These are phyloP conservation scores for Gamarada debralockiae DNA, from an alignment of 495 filamentous ascomycete species.

Conservation along the genomic window DNA sequence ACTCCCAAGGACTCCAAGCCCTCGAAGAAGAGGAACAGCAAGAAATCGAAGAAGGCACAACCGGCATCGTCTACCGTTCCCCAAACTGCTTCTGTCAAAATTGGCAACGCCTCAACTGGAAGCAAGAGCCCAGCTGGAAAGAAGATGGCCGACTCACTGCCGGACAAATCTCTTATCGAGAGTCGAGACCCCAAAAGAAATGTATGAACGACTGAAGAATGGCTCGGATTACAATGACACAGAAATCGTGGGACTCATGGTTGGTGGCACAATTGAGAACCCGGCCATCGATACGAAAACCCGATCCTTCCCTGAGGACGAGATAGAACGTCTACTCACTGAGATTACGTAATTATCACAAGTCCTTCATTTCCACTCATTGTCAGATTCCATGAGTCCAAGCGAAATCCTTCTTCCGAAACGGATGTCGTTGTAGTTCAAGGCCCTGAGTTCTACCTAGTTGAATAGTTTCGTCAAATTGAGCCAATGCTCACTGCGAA, in stretches of 20 bases:
- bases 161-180: constrained; percentile 38
- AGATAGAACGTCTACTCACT: constrained; percentile 36
- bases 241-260: constrained; percentile 28
- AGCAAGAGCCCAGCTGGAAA: constrained; percentile 11
- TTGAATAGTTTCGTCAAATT: no score
- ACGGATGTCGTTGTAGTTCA: no score
- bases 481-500: no score
- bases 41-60: no score
- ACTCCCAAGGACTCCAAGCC: constrained; percentile 28
- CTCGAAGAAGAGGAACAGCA: constrained; percentile 37
- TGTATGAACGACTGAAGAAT: constrained; percentile 35
- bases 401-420: no score
- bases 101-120: neutral
- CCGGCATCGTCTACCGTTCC: constrained; percentile 8
- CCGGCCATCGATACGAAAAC: constrained; percentile 30
- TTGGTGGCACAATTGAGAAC: no score
- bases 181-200: constrained; percentile 33
- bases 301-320: constrained; percentile 37
- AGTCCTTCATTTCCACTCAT: no score
- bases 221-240: constrained; percentile 35
- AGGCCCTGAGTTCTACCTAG: no score
- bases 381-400: no score
- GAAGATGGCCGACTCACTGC: constrained; percentile 15
- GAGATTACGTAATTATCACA: no score
- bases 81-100: neutral